These are phyloP conservation scores for Podospora sp. DNA, from an alignment of 495 filamentous ascomycete species.

Conservation along the genomic window DNA sequence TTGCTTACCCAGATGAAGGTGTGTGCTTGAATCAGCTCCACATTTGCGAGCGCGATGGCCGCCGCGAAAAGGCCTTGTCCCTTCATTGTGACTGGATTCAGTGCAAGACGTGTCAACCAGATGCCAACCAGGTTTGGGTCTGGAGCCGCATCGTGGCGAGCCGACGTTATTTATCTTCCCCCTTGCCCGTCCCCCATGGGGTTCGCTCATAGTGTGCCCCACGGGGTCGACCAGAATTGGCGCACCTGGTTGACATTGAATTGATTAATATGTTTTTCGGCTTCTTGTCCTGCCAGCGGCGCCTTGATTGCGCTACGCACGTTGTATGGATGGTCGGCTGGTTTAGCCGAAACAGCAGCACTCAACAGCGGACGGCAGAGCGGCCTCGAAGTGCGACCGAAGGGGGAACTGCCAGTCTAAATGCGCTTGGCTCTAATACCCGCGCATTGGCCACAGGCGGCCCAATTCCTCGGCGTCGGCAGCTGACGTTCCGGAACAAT, in stretches of 20 bases:
- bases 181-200: not conserved
- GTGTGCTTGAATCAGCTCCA: slow-evolving; percentile 25
- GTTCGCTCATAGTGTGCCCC: not conserved
- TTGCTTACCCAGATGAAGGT: slow-evolving; percentile 34
- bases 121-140: slow-evolving; percentile 16
- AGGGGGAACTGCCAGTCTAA: not conserved
- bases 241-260: slow-evolving; percentile 8
- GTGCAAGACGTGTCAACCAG: no score
- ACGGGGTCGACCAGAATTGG: not conserved
- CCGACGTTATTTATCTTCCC: slow-evolving; percentile 13
- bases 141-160: slow-evolving; percentile 14
- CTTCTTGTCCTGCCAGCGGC: not conserved
- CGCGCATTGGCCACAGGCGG: not conserved
- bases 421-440: slow-evolving; percentile 8
- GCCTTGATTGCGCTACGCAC: slow-evolving; percentile 9
- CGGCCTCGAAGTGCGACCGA: not conserved
- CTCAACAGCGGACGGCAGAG: slow-evolving; percentile 10
- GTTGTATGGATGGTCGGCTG: slow-evolving; percentile 18
- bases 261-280: slow-evolving; percentile 17
- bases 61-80: slow-evolving; percentile 8
- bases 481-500: slow-evolving; percentile 4
- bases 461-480: not conserved
- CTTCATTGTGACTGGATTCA: slow-evolving; percentile 15
- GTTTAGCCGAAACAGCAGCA: slow-evolving; percentile 16
- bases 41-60: slow-evolving; percentile 16